Base-by-base conservation (phyloP, 768 basidiomycete genomes). In the Candolleomyces efflorescens region DNA sequence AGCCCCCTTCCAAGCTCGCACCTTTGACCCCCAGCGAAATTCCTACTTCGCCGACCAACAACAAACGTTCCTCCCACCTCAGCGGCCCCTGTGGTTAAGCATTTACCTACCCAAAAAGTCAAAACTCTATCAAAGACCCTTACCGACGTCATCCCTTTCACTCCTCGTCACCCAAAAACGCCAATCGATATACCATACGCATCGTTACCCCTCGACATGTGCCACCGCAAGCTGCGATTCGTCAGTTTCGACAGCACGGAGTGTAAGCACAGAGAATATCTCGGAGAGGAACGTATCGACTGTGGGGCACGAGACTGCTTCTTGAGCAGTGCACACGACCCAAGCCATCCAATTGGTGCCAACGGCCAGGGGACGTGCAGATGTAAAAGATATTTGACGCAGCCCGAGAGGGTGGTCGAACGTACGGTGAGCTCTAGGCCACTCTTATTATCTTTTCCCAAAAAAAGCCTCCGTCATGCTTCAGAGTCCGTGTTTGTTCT, bases 161-260 rank as follows among this genome's bases (percentile, higher is more conserved):
- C 20, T 6, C 32, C 51, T 15, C 51, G 20, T 39, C 17, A 43
- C 38, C 51, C 24, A 18, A 20, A 26, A 32, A 32, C 32, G 32
- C 32, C 32, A 32, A 32, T 32, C 32, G 32, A 32, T 32, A 32
- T 32, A 32, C 32, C 32, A 32, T 32, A 32, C 32, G 32, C 32
- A 32, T 32, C 32, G 32, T 32, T 17, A 5, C 20, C 37, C 18
- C 10, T 32, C 51, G 32, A 12, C 17, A 39, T 53, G 51, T 53
- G 51, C 36, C 18, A 53, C 51, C 51, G 51, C 26, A 53, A 53
- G 20, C 51, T 53, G 18, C 51, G 32, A 12, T 53, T 53, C 15
- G 22, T 20, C 37, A 15, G 22, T n/a, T 53, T 38, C 37, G 17
- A 26, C 9, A 50, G 27, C 49, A 5, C 26, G 37, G 51, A 39